These are phyloP conservation scores for Kodamaea ohmeri DNA, from an alignment of 1,139 yeast species.

Conservation along the genomic window DNA sequence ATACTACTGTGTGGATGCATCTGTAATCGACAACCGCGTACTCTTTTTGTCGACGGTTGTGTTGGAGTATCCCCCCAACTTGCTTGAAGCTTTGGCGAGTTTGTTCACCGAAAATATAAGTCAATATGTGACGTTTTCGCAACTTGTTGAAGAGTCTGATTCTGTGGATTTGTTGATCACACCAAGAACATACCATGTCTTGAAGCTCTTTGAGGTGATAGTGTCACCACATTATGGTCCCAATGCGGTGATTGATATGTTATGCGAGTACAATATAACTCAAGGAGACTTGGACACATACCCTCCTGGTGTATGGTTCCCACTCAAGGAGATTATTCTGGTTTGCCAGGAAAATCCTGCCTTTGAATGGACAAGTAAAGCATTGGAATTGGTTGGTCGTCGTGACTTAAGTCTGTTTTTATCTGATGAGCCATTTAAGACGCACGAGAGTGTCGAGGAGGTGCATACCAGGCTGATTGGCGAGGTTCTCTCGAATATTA, in stretches of 20 bases:
- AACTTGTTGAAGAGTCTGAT: slow-evolving; percentile 63
- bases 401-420: slow-evolving; percentile 53
- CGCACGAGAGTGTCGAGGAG: slow-evolving; percentile 10
- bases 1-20: slow-evolving; percentile 46
- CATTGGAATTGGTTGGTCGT: slow-evolving; percentile 62
- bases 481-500: slow-evolving; percentile 44
- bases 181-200: slow-evolving; percentile 59
- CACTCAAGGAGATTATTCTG: slow-evolving; percentile 60
- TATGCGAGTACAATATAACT: slow-evolving; percentile 55
- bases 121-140: slow-evolving; percentile 66
- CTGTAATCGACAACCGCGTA: slow-evolving; percentile 21
- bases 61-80: slow-evolving; percentile 52
- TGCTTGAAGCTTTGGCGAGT: slow-evolving; percentile 53
- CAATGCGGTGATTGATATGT: slow-evolving; percentile 53
- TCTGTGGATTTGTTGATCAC: slow-evolving; percentile 57
- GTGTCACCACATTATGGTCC: slow-evolving; percentile 54
- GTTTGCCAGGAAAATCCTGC: slow-evolving; percentile 56
- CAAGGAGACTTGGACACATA: slow-evolving; percentile 59
- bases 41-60: slow-evolving; percentile 44
- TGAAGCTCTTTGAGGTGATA: slow-evolving; percentile 60
- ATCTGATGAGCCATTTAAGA: slow-evolving; percentile 8
- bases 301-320: slow-evolving; percentile 70
- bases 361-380: slow-evolving; percentile 47
- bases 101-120: slow-evolving; percentile 45
- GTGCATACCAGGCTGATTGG: slow-evolving; percentile 41